Percentiles rank a stretch among this genome's conserved stretches.
Conservation (phyloP, 805 yeast genomes). For the Cyberlindnera sargentensis region DNA sequence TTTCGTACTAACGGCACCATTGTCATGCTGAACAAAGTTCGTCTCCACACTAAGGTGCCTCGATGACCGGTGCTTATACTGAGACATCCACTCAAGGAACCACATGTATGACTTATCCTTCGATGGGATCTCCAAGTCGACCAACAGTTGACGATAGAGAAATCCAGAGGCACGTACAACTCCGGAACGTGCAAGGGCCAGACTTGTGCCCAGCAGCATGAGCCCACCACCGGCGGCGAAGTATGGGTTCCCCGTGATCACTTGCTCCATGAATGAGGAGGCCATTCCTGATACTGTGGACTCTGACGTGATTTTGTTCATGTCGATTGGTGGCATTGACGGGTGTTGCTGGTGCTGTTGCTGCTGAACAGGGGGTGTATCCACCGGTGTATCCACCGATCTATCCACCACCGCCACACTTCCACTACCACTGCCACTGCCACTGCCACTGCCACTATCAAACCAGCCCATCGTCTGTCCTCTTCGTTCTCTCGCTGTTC, state of each 20-base stretch:
- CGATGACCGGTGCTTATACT: conserved; percentile 63
- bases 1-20: conserved; percentile 82
- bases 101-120: conserved; percentile 90
- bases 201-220: conserved; percentile 87
- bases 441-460: too few relatives aligned
- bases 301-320: conserved; percentile 14
- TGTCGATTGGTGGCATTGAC: conserved; percentile 19
- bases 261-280: conserved; percentile 38
- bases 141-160: conserved; percentile 74
- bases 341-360: conserved; percentile 1
- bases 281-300: conserved; percentile 27
- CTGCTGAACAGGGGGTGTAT: conserved; percentile 1
- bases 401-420: too few relatives aligned
- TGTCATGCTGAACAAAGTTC: conserved; percentile 77
- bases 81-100: conserved; percentile 96
- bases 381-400: not conserved
- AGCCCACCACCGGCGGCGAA: conserved; percentile 98
- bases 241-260: conserved; percentile 74
- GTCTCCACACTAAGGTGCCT: conserved; percentile 91
- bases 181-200: conserved; percentile 73
- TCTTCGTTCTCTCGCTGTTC: not conserved
- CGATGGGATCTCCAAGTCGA: conserved; percentile 88
- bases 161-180: conserved; percentile 56
- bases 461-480: too few relatives aligned
- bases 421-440: too few relatives aligned